Conservation (phyloP, 805 yeast species). For the Ogataea angusta region DNA sequence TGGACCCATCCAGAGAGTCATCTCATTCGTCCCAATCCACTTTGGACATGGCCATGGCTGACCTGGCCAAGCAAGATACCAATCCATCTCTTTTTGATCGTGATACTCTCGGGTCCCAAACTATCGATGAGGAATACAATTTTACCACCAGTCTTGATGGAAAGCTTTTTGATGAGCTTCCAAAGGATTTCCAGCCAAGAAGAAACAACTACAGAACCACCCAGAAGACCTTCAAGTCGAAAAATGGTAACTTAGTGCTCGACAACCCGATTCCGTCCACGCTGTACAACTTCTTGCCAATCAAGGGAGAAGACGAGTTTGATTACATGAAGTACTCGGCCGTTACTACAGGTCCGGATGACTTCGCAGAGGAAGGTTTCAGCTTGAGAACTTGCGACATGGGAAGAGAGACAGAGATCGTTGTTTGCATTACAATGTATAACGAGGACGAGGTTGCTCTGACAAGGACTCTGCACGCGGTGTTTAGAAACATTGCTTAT, state of each 20-base stretch:
- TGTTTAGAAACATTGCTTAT: constrained; percentile 88
- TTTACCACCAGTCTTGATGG: constrained; percentile 30
- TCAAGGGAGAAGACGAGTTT: constrained; percentile 88
- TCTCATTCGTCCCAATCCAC: constrained; percentile 24
- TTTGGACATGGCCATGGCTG: constrained; percentile 3
- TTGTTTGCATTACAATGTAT: constrained; percentile 94
- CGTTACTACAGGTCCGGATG: constrained; percentile 90
- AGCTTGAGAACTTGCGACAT: constrained; percentile 80
- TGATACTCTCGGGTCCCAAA: constrained; percentile 18
- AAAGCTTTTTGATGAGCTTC: constrained; percentile 30
- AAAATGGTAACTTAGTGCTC: constrained; percentile 77
- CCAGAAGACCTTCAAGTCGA: constrained; percentile 67
- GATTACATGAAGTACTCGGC: constrained; percentile 97
- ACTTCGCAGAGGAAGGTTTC: constrained; percentile 75
- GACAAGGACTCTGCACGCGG: constrained; percentile 92
- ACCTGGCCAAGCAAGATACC: constrained; percentile 15
- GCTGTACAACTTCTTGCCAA: constrained; percentile 76
- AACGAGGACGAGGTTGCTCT: constrained; percentile 89
- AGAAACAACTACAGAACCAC: constrained; percentile 34
- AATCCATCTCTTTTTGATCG: constrained; percentile 17
- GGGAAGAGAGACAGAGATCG: constrained; percentile 89
- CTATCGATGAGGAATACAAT: constrained; percentile 20
- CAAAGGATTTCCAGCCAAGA: constrained; percentile 35
- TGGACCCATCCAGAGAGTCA: constrained; percentile 25
- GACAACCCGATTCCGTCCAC: constrained; percentile 96